phyloP scores from a whole-genome alignment of 1,284 basidiomycete species.

The Boletellus sp. region DNA sequence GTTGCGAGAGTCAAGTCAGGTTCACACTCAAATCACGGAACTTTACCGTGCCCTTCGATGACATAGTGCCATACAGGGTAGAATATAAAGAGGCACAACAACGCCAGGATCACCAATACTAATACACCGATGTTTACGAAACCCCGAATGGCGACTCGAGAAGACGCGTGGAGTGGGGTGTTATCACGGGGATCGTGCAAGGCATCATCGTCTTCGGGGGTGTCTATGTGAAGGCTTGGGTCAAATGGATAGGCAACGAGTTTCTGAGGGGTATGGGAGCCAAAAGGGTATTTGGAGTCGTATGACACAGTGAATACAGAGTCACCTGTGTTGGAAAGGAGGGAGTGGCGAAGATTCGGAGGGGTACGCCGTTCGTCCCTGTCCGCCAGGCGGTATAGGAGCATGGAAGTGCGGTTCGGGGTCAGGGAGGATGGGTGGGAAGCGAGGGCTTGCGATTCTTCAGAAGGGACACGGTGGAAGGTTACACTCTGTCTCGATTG shows the following conservation, averaged over 20 bases:
- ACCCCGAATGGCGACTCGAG: slow-evolving; percentile 49
- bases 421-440: slow-evolving; percentile 9
- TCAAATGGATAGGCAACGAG: slow-evolving; percentile 69
- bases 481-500: slow-evolving; percentile 34
- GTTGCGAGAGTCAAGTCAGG: neutral
- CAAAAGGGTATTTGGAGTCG: slow-evolving; percentile 64
- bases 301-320: slow-evolving; percentile 51
- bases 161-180: slow-evolving; percentile 15
- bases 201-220: slow-evolving; percentile 60
- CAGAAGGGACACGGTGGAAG: slow-evolving; percentile 44
- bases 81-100: slow-evolving; percentile 69
- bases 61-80: slow-evolving; percentile 64
- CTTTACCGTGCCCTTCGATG: slow-evolving; percentile 1
- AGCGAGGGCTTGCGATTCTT: slow-evolving; percentile 44
- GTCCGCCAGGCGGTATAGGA: slow-evolving; percentile 60
- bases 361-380: slow-evolving; percentile 35
- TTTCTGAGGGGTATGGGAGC: slow-evolving; percentile 37
- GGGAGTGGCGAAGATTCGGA: slow-evolving; percentile 35
- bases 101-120: slow-evolving; percentile 42
- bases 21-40: slow-evolving; percentile 5
- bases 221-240: slow-evolving; percentile 55
- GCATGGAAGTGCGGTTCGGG: slow-evolving; percentile 52
- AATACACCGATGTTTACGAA: slow-evolving; percentile 56
- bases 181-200: slow-evolving; percentile 54
- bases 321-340: slow-evolving; percentile 44